These are phyloP conservation scores for Starmerella apis DNA, from an alignment of 805 yeast genomes.

Conservation along the genomic window DNA sequence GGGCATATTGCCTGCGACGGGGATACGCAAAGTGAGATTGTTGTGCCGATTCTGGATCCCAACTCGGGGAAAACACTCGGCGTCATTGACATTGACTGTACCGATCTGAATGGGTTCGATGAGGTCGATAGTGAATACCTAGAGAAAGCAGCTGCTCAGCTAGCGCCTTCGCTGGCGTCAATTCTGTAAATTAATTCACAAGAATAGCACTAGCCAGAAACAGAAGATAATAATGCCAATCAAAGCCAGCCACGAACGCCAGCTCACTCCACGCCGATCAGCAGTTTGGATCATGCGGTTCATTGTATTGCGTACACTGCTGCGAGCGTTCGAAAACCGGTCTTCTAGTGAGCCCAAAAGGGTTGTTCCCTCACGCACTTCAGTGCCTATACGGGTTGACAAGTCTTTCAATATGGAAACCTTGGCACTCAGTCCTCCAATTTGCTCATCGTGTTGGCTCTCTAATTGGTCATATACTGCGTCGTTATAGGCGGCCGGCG, in stretches of 20 bases:
- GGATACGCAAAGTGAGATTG: conserved; percentile 84
- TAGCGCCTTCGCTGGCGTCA: conserved; percentile 37
- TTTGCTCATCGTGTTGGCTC: conserved; percentile 53
- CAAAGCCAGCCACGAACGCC: conserved; percentile 49
- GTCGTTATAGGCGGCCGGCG: conserved; percentile 35
- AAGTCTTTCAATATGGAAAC: conserved; percentile 47
- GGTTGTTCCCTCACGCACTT: conserved; percentile 45
- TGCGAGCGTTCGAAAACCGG: conserved; percentile 40
- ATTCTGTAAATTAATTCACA: conserved; percentile 2
- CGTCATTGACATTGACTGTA: conserved; percentile 80
- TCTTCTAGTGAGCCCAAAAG: conserved; percentile 38
- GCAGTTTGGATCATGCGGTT: conserved; percentile 55
- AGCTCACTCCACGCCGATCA: conserved; percentile 49
- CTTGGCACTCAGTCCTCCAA: conserved; percentile 45
- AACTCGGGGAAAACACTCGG: conserved; percentile 48
- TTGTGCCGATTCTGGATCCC: conserved; percentile 58
- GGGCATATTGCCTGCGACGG: conserved; percentile 98
- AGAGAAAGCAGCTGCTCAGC: conserved; percentile 46
- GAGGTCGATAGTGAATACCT: conserved; percentile 48
- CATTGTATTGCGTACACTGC: conserved; percentile 43
- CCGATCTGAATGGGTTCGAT: conserved; percentile 54
- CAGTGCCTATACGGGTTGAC: conserved; percentile 52
- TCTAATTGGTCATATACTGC: conserved; percentile 50
- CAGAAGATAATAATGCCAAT: conserved; percentile 40
- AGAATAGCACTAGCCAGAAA: conserved; percentile 39